Evolutionary conservation across 164 flowering plant species (phyloP), one percentile per base, ranked within the genome.

Genomic region (Warburgia ugandensis): DNA sequence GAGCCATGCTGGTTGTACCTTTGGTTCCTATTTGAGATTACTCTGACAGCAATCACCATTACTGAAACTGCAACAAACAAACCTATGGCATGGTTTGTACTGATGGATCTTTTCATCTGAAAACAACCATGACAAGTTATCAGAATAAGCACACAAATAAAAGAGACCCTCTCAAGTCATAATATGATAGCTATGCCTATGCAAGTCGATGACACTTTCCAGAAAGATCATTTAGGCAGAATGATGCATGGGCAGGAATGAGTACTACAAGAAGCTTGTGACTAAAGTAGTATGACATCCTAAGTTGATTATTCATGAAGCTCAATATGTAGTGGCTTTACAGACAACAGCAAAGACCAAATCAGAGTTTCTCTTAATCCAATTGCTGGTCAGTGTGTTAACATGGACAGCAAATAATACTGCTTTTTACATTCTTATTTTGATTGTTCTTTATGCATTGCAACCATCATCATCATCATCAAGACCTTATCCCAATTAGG

Each of bases 1-100:
- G 99, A 77, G 31, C 99, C 99, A 54, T 81, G 78, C 46, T 59
- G 72, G 38, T 55, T 68, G 46, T 66, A 13, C 45, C 73, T 77
- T 28, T 72, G 56, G 59, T 68, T 80, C 67, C 74, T 79, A 39
- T 37, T 59, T 25, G 65, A 48, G 54, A 58, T 70, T 40, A 58
- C 67, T 73, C 81, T 77, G 30, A 75, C 63, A 21, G 72, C 63
- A 63, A 81, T 46, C 46, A 79, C 29, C 49, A 84, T 38, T 48
- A 79, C 10, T 37, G 77, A 62, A 37, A 75, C 58, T 10, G 67
- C 77, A 56, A 83, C 35, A 45, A 73, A 76, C 11, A 80, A 31
- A 35, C 77, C 80, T 29, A 76, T 45, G 13, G 73, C 68, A 43
- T 71, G 45, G 61, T 67, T 73, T 29, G 40, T 57, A 38, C 68